These are phyloP conservation scores for Dissophora globulifera DNA, from an alignment of 192 early-diverging fungal genomes.

Conservation along the genomic window DNA sequence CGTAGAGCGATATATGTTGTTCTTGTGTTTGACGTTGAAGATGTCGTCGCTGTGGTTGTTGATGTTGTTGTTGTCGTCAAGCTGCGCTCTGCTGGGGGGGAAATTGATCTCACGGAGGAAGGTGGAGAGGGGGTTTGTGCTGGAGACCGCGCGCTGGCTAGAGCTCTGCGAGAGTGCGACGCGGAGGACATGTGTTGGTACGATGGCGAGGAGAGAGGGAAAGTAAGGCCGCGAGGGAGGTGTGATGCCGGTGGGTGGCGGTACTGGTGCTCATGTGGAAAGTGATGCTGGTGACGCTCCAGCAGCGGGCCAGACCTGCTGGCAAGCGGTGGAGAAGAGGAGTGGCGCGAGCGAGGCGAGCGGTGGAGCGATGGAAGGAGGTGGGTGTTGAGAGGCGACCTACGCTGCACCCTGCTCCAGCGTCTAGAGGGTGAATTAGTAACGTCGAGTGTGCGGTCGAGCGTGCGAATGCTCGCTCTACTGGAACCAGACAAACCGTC, in stretches of 20 bases:
- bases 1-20: neutral
- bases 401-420: conserved; percentile 38
- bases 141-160: neutral
- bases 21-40: neutral
- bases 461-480: conserved; percentile 6
- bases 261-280: neutral
- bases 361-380: neutral
- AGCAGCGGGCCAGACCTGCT: conserved; percentile 1
- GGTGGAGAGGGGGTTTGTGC: neutral
- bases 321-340: conserved; percentile 14
- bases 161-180: neutral
- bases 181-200: neutral
- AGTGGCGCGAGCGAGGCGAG: conserved; percentile 39
- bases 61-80: conserved; percentile 1
- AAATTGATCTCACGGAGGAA: neutral
- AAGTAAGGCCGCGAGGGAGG: too few species aligned
- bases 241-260: neutral
- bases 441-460: too few species aligned
- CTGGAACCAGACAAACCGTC: neutral
- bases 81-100: neutral
- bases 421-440: conserved; percentile 6
- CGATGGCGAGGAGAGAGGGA: neutral
- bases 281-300: too few species aligned
- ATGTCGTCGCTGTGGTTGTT: conserved; percentile 3
- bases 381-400: conserved; percentile 19